Conservation (phyloP, 106 monocot species). For the Dioscorea zingiberensis region DNA sequence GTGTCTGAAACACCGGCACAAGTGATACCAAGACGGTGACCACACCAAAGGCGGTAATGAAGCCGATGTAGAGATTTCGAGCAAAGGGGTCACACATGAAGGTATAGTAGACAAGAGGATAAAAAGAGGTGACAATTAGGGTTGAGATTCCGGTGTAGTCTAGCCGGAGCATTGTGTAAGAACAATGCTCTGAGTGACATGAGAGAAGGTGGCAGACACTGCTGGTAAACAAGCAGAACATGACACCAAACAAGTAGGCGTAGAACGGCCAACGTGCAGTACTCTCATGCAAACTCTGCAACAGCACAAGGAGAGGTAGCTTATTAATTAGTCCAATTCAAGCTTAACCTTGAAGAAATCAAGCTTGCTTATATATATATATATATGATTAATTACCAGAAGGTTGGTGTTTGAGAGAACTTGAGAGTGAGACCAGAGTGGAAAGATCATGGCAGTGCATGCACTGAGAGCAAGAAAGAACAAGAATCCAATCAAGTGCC, state of each 20-base stretch:
- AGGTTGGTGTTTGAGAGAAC: neutral
- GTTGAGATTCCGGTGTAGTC: conserved; percentile 14
- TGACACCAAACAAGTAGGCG: conserved; percentile 6
- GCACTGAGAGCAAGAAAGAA: neutral
- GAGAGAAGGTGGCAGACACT: conserved; percentile 11
- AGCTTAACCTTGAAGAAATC: too few relatives aligned
- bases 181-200: conserved; percentile 8
- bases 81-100: conserved; percentile 11
- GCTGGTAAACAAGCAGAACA: conserved; percentile 16
- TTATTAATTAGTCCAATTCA: too few relatives aligned
- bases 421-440: neutral
- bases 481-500: conserved; percentile 1
- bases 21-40: conserved; percentile 18
- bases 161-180: conserved; percentile 14
- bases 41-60: conserved; percentile 8
- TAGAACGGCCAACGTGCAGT: conserved; percentile 11
- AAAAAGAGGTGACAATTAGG: conserved; percentile 20
- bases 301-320: neutral
- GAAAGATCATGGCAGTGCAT: neutral
- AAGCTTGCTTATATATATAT: too few relatives aligned
- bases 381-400: too few relatives aligned
- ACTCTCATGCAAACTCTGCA: neutral
- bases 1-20: conserved; percentile 24
- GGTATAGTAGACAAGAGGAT: conserved; percentile 9
- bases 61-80: conserved; percentile 6